Evolutionary conservation across 371 early-diverging fungal genomes (phyloP), one percentile per base, ranked within the genome.

Genomic region (Capillidium rhysosporum): DNA sequence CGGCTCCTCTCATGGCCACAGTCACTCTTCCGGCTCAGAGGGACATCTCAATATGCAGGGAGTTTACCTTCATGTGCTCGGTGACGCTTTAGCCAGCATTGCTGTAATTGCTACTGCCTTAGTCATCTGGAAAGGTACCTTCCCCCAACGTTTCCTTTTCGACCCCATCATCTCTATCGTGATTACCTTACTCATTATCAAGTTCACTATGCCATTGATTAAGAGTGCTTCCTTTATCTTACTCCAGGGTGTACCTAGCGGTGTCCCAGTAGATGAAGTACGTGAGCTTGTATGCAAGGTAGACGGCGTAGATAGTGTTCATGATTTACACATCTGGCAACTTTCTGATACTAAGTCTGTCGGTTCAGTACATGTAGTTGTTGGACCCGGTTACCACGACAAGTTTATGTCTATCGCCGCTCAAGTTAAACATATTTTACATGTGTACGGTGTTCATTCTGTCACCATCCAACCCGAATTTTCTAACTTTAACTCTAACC

Each of bases 261-360:
- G 69, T 18, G 69, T 92, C 2, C 65, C 73, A 29, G 56, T 91
- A 31, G 77, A 76, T 1, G 63, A 67, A 40, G 70, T 93, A n/a
- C 72, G 77, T 25, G 56, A 55, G 14, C 70, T 80, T 41, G 65
- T 87, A 20, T 39, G 59, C 31, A 49, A 61, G 51, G 66, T 69
- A 61, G 56, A 71, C 1, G 76, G 73, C 24, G 76, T 92, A 7
- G 30, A 78, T 3, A 81, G 79, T 16, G 71, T 91, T 30, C 94
- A 93, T 58, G 94, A 93, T 54, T 57, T 93, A n/a, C 94, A 93
- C 59, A 83, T 93, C 23, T 93, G 92, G 92, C 85, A 88, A 60
- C 64, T 93, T 52, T 82, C 83, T 28, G 88, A 89, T 46, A 79
- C 77, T 52, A 88, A 91, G 59, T 63, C 72, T 48, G 76, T 92